Conservation (phyloP, 441 rosid genomes). For the Pelargonium citronellum region DNA sequence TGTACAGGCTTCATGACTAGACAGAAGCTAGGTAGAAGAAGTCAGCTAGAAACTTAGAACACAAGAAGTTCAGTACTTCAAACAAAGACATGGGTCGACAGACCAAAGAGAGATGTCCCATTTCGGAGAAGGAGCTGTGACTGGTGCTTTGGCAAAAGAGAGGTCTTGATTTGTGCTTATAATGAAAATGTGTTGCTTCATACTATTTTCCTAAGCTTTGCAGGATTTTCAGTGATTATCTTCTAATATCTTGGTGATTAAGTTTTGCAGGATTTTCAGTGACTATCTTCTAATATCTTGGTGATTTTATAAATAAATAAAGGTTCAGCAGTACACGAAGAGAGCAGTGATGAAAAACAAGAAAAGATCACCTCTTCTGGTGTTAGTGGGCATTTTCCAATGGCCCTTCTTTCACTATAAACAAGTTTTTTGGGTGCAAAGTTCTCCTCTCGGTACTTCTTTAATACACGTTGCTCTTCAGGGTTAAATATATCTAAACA, state of each 20-base stretch:
- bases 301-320: neutral
- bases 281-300: neutral
- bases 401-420: constrained; percentile 78
- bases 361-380: constrained; percentile 79
- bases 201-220: neutral
- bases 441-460: constrained; percentile 72
- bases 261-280: neutral
- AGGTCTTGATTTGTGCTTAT: no score
- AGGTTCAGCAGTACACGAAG: constrained; percentile 9
- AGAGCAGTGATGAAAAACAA: constrained; percentile 10
- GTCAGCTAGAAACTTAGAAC: no score
- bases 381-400: constrained; percentile 90
- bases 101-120: no score
- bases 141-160: no score
- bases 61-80: no score
- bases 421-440: constrained; percentile 70
- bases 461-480: constrained; percentile 59
- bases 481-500: constrained; percentile 85
- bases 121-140: no score
- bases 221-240: neutral
- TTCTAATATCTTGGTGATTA: neutral
- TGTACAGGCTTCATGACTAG: no score
- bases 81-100: no score
- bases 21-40: no score
- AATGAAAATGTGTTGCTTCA: no score